phyloP scores from a whole-genome alignment of 2,329 filamentous ascomycete genomes.

The Paecilomyces niveus region DNA sequence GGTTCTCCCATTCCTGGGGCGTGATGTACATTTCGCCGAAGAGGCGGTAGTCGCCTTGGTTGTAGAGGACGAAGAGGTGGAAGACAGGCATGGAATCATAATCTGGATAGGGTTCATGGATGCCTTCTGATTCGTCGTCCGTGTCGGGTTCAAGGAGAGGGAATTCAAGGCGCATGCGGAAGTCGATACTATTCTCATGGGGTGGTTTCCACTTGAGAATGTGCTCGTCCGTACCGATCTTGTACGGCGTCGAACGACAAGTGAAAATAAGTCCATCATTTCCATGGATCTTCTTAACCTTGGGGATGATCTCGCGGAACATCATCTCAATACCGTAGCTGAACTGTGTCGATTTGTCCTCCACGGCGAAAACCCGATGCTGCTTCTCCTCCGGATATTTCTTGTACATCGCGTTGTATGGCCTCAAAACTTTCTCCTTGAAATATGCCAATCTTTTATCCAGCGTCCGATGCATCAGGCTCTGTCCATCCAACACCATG shows the following conservation, averaged over 20 bases:
- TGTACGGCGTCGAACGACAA: conserved; percentile 80
- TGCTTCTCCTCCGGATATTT: conserved; percentile 65
- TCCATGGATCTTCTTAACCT: conserved; percentile 66
- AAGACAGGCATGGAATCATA: conserved; percentile 74
- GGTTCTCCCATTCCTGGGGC: conserved; percentile 70
- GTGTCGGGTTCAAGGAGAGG: conserved; percentile 62
- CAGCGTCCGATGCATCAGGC: conserved; percentile 69
- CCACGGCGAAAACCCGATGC: conserved; percentile 70
- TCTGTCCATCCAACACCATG: conserved; percentile 69
- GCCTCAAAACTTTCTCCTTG: conserved; percentile 67
- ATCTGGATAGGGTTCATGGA: conserved; percentile 59
- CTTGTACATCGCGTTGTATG: conserved; percentile 66
- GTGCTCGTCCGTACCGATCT: conserved; percentile 81
- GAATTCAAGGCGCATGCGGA: conserved; percentile 72
- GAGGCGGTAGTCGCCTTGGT: conserved; percentile 55
- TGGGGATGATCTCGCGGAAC: conserved; percentile 79
- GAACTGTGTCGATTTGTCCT: conserved; percentile 84
- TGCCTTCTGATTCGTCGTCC: conserved; percentile 59
- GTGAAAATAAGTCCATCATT: conserved; percentile 98
- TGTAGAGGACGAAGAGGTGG: conserved; percentile 63
- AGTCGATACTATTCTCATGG: conserved; percentile 91
- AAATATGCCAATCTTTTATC: conserved; percentile 89
- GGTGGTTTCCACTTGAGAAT: conserved; percentile 98
- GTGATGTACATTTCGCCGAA: conserved; percentile 65
- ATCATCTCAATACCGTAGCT: conserved; percentile 86